phyloP scores from a whole-genome alignment of 2,329 filamentous ascomycete species.

The Ceratocystis papillata region DNA sequence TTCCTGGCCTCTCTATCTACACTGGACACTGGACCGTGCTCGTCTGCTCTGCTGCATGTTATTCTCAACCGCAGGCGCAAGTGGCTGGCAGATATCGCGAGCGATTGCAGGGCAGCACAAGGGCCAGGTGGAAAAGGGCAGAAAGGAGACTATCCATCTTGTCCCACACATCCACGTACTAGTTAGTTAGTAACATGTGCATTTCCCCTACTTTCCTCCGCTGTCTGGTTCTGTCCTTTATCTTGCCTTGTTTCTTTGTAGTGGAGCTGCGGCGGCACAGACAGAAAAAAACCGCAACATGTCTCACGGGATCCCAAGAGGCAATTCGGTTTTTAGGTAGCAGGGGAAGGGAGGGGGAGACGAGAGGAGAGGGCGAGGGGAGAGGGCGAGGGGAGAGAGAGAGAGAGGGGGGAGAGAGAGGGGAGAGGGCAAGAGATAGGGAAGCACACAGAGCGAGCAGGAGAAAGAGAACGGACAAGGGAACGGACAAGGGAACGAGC shows the following conservation, averaged over 20 bases:
- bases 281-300: constrained; percentile 9
- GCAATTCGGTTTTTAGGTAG: background rate
- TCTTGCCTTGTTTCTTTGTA: constrained; percentile 5
- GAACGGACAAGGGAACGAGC: background rate
- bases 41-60: too few relatives aligned
- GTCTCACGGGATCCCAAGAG: constrained; percentile 8
- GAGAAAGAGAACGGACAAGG: background rate
- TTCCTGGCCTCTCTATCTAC: too few relatives aligned
- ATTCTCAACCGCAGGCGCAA: too few relatives aligned
- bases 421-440: background rate
- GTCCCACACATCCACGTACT: too few relatives aligned
- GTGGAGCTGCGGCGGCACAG: constrained; percentile 3
- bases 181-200: too few relatives aligned
- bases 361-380: too few relatives aligned
- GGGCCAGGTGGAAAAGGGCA: too few relatives aligned
- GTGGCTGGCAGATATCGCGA: too few relatives aligned
- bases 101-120: too few relatives aligned
- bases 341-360: background rate
- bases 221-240: background rate
- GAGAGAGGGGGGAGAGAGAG: constrained; percentile 3
- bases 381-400: background rate
- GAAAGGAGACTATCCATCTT: too few relatives aligned
- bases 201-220: too few relatives aligned
- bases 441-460: background rate
- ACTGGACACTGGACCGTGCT: too few relatives aligned